Percentiles rank a stretch among this genome's conserved stretches.
phyloP scores from a whole-genome alignment of 163 green algal genomes.

The Prototheca wickerhamii region DNA sequence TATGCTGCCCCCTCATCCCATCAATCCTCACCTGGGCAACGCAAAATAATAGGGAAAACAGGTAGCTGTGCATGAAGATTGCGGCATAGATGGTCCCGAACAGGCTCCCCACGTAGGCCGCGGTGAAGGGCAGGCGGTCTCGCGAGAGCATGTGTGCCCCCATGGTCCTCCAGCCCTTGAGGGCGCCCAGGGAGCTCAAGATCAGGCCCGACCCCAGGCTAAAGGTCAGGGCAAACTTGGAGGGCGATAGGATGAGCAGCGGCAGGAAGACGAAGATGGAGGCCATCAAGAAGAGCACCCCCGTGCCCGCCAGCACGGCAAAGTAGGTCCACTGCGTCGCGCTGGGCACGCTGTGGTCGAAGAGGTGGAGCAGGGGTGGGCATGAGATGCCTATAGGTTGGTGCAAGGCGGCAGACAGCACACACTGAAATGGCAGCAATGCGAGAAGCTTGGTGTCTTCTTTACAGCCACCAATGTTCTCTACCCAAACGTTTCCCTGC shows the following conservation, averaged over 20 bases:
- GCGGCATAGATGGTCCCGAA: conserved; percentile 75
- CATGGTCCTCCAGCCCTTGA: conserved; percentile 72
- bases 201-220: conserved; percentile 71
- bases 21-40: conserved; percentile 23
- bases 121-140: conserved; percentile 72
- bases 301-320: conserved; percentile 57
- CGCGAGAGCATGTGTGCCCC: conserved; percentile 63
- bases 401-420: neutral
- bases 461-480: no score
- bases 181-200: conserved; percentile 64
- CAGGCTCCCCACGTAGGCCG: conserved; percentile 75
- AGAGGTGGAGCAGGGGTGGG: neutral
- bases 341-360: conserved; percentile 22
- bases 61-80: conserved; percentile 76
- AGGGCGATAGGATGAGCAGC: conserved; percentile 78
- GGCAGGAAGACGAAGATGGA: conserved; percentile 87
- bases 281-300: conserved; percentile 74
- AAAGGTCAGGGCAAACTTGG: conserved; percentile 94
- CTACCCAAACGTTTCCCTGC: no score
- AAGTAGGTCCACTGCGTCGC: conserved; percentile 59
- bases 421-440: no score
- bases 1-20: no score
- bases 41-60: conserved; percentile 76
- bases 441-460: no score
- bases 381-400: neutral